These are phyloP conservation scores for Globisporangium heterothallicum DNA, from an alignment of 352 stramenopile species.

Conservation along the genomic window DNA sequence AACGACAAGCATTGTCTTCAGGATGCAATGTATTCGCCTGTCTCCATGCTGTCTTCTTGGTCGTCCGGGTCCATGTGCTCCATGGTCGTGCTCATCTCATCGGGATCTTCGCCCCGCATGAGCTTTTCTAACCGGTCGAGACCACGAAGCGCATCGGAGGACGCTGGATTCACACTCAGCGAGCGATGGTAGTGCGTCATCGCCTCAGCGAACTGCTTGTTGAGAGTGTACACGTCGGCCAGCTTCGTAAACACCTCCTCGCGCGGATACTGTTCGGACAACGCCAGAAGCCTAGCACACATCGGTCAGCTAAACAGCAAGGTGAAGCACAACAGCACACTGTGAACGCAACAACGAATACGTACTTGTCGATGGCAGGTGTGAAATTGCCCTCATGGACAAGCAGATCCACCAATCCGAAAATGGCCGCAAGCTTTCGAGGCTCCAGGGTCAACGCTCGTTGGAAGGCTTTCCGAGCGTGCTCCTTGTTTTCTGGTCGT, in stretches of 20 bases:
- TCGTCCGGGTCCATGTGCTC: constrained; percentile 54
- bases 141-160: constrained; percentile 37
- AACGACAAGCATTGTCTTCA: no score
- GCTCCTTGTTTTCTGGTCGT: constrained; percentile 45
- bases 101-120: constrained; percentile 69
- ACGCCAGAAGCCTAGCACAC: constrained; percentile 24
- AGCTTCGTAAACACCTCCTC: constrained; percentile 78
- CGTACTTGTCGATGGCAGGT: constrained; percentile 56
- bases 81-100: constrained; percentile 61
- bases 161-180: constrained; percentile 52
- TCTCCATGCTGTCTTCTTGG: constrained; percentile 48
- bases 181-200: constrained; percentile 67
- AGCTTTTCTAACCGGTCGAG: constrained; percentile 76
- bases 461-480: constrained; percentile 55
- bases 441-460: constrained; percentile 59
- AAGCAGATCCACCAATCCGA: constrained; percentile 66
- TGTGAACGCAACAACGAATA: neutral
- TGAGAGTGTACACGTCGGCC: constrained; percentile 60
- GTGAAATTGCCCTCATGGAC: constrained; percentile 48
- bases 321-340: constrained; percentile 3
- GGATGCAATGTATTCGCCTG: constrained; percentile 38
- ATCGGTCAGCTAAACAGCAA: neutral
- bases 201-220: constrained; percentile 63
- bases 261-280: constrained; percentile 42
- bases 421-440: constrained; percentile 50